Percentiles rank a stretch among this genome's conserved stretches.
Evolutionary conservation across 116 monocot species (phyloP).

Genomic region (Papilionanthe hybrid): DNA sequence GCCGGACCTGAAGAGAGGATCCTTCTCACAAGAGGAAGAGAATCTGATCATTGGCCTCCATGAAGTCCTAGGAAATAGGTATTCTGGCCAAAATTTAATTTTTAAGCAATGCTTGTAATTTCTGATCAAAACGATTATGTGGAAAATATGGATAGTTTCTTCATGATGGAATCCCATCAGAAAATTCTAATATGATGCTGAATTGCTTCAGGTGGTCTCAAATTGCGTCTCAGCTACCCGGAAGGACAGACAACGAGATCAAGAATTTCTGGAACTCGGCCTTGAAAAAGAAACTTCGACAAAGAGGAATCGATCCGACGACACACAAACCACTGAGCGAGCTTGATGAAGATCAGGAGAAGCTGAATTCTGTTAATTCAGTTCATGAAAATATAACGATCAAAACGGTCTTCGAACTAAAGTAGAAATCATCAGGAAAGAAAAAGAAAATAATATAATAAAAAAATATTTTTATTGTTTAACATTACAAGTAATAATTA

Average conservation of each 20-base stretch:
- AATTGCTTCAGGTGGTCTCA: slow-evolving; percentile 70
- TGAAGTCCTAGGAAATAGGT: slow-evolving; percentile 59
- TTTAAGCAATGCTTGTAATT: background rate
- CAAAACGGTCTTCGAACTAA: slow-evolving; percentile 12
- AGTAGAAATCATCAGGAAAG: no score
- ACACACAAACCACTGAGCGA: slow-evolving; percentile 49
- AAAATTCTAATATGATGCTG: background rate
- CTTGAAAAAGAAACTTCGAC: slow-evolving; percentile 76
- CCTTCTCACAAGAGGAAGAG: slow-evolving; percentile 63
- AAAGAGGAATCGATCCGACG: slow-evolving; percentile 56
- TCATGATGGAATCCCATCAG: background rate
- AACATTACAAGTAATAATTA: no score
- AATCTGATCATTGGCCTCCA: slow-evolving; percentile 49
- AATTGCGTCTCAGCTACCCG: slow-evolving; percentile 65
- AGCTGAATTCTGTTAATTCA: slow-evolving; percentile 2
- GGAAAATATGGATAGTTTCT: background rate
- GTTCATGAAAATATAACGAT: background rate
- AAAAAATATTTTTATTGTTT: no score
- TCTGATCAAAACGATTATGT: no score
- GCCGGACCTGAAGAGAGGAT: slow-evolving; percentile 57
- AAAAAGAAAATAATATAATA: background rate
- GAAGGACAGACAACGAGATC: slow-evolving; percentile 78
- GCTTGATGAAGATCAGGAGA: slow-evolving; percentile 9
- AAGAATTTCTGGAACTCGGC: slow-evolving; percentile 82
- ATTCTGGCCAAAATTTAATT: background rate